phyloP scores from a whole-genome alignment of 2,329 filamentous ascomycete species.

The Venturia aucupariae region DNA sequence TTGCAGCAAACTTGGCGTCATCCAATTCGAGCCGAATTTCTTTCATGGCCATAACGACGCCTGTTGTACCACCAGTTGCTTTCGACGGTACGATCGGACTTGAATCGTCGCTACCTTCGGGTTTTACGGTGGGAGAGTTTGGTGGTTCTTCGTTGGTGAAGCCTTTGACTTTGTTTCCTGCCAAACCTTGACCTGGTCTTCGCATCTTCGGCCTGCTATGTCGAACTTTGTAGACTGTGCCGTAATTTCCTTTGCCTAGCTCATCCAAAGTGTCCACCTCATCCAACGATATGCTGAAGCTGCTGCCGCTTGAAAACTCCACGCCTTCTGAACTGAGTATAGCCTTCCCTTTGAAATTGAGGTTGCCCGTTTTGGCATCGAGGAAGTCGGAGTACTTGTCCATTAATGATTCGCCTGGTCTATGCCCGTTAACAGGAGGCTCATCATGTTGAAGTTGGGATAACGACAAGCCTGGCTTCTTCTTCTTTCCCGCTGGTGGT shows the following conservation, averaged over 20 bases:
- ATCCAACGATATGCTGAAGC: slow-evolving; percentile 89
- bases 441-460: slow-evolving; percentile 29
- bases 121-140: slow-evolving; percentile 6
- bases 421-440: slow-evolving; percentile 18
- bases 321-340: slow-evolving; percentile 82
- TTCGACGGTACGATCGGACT: slow-evolving; percentile 5
- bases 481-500: slow-evolving; percentile 27
- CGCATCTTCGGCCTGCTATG: slow-evolving; percentile 65
- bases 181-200: slow-evolving; percentile 49
- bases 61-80: slow-evolving; percentile 46
- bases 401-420: slow-evolving; percentile 41
- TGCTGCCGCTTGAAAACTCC: slow-evolving; percentile 81
- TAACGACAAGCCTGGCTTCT: slow-evolving; percentile 35
- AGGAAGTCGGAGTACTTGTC: slow-evolving; percentile 73
- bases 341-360: slow-evolving; percentile 90
- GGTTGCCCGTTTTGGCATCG: slow-evolving; percentile 80
- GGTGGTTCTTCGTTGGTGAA: slow-evolving; percentile 25
- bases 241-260: slow-evolving; percentile 95
- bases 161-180: slow-evolving; percentile 42
- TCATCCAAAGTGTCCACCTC: slow-evolving; percentile 91
- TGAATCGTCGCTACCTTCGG: slow-evolving; percentile 17
- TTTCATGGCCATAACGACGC: slow-evolving; percentile 97
- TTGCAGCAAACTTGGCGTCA: slow-evolving; percentile 92
- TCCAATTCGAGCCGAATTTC: slow-evolving; percentile 93
- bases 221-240: slow-evolving; percentile 92